Percentiles rank a stretch among this genome's conserved stretches.
Evolutionary conservation across 1,139 yeast species (phyloP).

Genomic region (Scheffersomyces quercinus): DNA sequence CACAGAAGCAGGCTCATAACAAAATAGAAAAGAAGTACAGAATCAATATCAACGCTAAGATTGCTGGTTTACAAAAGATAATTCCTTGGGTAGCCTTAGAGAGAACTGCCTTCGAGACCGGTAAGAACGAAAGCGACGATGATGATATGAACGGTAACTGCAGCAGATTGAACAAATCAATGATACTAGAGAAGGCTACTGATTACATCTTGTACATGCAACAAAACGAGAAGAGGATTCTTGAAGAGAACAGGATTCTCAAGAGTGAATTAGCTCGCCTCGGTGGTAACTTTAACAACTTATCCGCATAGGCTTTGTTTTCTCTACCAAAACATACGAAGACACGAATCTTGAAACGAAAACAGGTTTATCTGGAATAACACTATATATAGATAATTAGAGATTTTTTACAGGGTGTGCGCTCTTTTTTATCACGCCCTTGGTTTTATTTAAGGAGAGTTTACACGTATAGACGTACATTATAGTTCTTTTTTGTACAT

Average conservation of each 20-base stretch:
- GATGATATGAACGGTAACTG: constrained; percentile 5
- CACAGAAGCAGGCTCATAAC: constrained; percentile 72
- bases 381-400: too few species aligned
- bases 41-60: constrained; percentile 71
- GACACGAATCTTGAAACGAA: not conserved
- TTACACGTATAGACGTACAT: too few species aligned
- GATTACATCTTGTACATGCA: constrained; percentile 55
- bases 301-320: too few species aligned
- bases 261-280: constrained; percentile 8
- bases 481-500: too few species aligned
- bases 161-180: constrained; percentile 55
- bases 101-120: constrained; percentile 58
- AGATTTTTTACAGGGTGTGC: too few species aligned
- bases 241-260: constrained; percentile 24
- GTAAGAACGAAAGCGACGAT: constrained; percentile 18
- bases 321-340: too few species aligned
- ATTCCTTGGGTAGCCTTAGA: constrained; percentile 66
- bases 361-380: not conserved
- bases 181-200: constrained; percentile 67
- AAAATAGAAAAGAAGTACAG: constrained; percentile 70
- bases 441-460: too few species aligned
- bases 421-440: too few species aligned
- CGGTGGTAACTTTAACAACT: too few species aligned
- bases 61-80: constrained; percentile 62
- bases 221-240: constrained; percentile 40